Conservation (phyloP, 441 rosid genomes). For the Theobroma grandiflorum region DNA sequence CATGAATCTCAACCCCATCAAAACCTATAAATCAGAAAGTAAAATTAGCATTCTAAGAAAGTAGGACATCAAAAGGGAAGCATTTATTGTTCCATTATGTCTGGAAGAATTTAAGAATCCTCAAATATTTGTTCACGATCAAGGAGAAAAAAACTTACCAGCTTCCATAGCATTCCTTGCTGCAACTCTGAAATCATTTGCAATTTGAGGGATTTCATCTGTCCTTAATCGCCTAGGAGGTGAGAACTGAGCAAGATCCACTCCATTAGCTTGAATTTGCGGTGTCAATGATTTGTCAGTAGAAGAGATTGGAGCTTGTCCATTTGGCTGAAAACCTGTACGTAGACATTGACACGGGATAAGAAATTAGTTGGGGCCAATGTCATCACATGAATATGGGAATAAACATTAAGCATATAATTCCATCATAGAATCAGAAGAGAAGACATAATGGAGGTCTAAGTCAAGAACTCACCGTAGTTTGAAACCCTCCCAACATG, state of each 20-base stretch:
- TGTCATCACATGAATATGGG: background rate
- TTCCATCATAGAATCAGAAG: background rate
- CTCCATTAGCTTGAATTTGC: constrained; percentile 26
- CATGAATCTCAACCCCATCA: constrained; percentile 50
- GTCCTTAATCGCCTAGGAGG: constrained; percentile 39
- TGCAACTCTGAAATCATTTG: constrained; percentile 42
- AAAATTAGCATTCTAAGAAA: background rate
- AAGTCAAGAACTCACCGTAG: background rate
- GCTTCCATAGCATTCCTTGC: constrained; percentile 46
- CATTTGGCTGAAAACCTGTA: constrained; percentile 42
- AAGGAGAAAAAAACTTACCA: constrained; percentile 23
- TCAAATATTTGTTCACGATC: background rate
- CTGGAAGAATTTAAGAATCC: too few species aligned
- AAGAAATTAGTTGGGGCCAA: background rate
- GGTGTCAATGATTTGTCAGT: constrained; percentile 42
- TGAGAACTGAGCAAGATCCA: constrained; percentile 23
- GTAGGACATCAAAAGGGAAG: background rate
- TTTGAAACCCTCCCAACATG: constrained; percentile 57
- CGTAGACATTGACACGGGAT: background rate
- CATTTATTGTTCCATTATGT: too few species aligned
- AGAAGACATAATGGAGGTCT: background rate
- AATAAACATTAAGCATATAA: too few species aligned
- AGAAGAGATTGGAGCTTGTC: constrained; percentile 43
- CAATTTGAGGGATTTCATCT: constrained; percentile 40
- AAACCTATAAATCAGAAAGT: constrained; percentile 27